phyloP scores from a whole-genome alignment of 78 protist genomes.

The Dictyostelium brefeldianum region DNA sequence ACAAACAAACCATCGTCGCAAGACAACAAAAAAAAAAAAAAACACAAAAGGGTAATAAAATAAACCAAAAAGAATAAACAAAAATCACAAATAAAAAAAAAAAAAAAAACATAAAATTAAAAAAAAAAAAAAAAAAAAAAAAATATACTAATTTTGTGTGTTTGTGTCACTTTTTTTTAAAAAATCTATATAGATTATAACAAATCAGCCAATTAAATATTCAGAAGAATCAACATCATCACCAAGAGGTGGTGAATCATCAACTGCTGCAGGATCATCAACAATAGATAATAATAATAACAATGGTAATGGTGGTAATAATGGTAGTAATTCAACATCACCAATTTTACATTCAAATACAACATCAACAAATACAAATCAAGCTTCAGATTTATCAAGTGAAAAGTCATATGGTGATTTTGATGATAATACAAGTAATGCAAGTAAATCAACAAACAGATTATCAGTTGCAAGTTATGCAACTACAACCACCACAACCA shows the following conservation, averaged over 20 bases:
- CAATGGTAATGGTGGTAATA: background rate
- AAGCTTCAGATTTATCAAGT: background rate
- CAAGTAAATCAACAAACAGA: background rate
- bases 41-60: too few species aligned
- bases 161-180: background rate
- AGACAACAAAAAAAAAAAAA: too few species aligned
- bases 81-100: too few species aligned
- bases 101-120: too few species aligned
- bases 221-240: background rate
- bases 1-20: too few species aligned
- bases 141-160: background rate
- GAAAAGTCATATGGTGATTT: conserved; percentile 5
- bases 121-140: background rate
- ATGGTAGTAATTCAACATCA: background rate
- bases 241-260: background rate
- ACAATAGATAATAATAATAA: background rate
- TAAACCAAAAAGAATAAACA: too few species aligned
- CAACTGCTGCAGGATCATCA: conserved; percentile 16
- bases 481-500: background rate
- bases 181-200: background rate
- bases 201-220: conserved; percentile 21
- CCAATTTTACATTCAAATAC: background rate
- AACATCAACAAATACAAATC: background rate
- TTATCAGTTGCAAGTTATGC: conserved; percentile 12
- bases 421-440: conserved; percentile 7